Conservation (phyloP, 768 basidiomycete genomes). For the Calocera cornea region DNA sequence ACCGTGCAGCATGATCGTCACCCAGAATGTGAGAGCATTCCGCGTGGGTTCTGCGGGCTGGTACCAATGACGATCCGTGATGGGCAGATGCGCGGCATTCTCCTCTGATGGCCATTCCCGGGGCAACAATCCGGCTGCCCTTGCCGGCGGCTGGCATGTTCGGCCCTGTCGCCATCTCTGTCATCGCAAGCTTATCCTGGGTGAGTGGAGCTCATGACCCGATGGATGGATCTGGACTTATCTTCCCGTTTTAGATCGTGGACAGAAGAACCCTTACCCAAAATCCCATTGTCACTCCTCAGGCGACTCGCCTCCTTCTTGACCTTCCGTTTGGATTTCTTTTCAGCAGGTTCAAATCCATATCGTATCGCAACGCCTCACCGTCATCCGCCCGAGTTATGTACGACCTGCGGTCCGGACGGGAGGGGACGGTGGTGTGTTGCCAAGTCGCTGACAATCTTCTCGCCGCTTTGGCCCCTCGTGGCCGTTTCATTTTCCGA, state of each 20-base stretch:
- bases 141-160: background rate
- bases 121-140: background rate
- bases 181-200: slow-evolving; percentile 1
- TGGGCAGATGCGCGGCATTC: slow-evolving; percentile 5
- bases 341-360: background rate
- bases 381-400: background rate
- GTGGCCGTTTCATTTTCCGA: background rate
- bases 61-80: background rate
- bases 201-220: background rate
- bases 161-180: background rate
- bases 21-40: slow-evolving; percentile 3
- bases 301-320: background rate
- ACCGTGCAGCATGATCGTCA: background rate
- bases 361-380: background rate
- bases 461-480: background rate
- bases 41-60: background rate
- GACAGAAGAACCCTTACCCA: background rate
- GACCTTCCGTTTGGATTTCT: background rate
- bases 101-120: background rate
- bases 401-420: background rate
- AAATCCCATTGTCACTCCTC: background rate
- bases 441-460: background rate
- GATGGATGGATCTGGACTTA: background rate
- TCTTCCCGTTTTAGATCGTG: slow-evolving; percentile 1
- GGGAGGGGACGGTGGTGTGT: background rate